Evolutionary conservation across 352 stramenopile genomes (phyloP), one percentile per base, ranked within the genome.

Genomic region (Phytophthora melonis): DNA sequence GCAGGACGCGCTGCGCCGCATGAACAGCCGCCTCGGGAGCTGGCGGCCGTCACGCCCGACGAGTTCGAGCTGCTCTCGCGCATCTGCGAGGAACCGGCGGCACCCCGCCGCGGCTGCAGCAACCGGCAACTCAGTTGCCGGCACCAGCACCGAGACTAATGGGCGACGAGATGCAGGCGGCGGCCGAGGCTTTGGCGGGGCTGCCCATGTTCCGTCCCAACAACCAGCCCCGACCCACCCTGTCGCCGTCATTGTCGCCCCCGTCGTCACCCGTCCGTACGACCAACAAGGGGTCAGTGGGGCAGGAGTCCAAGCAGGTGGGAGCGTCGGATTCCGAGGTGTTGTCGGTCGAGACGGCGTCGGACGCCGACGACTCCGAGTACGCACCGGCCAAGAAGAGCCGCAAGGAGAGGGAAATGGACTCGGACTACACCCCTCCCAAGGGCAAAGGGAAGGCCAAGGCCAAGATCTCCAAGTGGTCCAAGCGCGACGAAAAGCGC

Each of bases 101-200:
- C 18, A 1, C 55, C 50, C 21, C 14, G 32, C n/a, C 59, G 19
- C 34, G 16, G 34, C 27, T 32, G 27, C 27, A 8, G 27, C 27
- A 32, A 32, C 27, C 27, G 27, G 27, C 34, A 41, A 1, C 34
- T 16, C 10, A 41, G 49, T n/a, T 52, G 23, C 36, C 49, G 7
- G 0, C 18, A 19, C 53, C 60, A 58, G 7, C 8, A 23, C 50
- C 64, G 13, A 14, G 18, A 45, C 65, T 58, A 7, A 68, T 78
- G 66, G 62, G 19, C 3, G 72, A 74, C n/a, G 77, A 83, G 47
- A 79, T 83, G 70, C 78, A 77, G 19, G 74, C 66, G 16, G 76
- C 68, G 7, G 77, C 77, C 1, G 77, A 83, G 45, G 74, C 77
- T 7, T 41, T 83, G 32, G 77, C 77, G 6, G 77, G 77, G 8